Evolutionary conservation across 2,329 filamentous ascomycete genomes (phyloP).

Genomic region (Diaporthe sp.): DNA sequence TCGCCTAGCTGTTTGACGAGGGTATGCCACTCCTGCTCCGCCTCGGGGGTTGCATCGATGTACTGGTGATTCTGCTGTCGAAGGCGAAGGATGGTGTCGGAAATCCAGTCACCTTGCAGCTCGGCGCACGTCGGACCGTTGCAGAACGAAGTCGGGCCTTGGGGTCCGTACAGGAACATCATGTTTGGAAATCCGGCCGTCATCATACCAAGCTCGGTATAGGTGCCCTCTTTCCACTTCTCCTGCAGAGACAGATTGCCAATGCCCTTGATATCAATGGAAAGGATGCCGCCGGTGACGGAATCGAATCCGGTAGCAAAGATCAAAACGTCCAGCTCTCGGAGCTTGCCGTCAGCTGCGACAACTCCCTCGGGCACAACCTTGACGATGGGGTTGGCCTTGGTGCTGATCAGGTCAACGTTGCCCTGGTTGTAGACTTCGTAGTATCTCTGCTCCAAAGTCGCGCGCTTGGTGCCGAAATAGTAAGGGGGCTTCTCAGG

Average conservation of each 20-base stretch:
- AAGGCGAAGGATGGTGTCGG: too few species aligned
- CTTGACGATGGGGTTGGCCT: conserved; percentile 51
- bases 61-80: too few species aligned
- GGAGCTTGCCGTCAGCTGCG: conserved; percentile 47
- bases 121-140: background rate
- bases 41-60: too few species aligned
- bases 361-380: conserved; percentile 52
- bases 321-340: conserved; percentile 49
- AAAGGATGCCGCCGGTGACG: conserved; percentile 44
- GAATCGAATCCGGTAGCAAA: conserved; percentile 48
- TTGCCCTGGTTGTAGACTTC: conserved; percentile 59
- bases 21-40: too few species aligned
- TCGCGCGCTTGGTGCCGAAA: conserved; percentile 50
- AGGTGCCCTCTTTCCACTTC: conserved; percentile 45
- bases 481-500: conserved; percentile 47
- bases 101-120: too few species aligned
- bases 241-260: conserved; percentile 44
- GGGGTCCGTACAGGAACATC: conserved; percentile 36
- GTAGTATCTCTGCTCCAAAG: conserved; percentile 60
- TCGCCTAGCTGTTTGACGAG: too few species aligned
- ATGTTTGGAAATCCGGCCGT: conserved; percentile 36
- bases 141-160: conserved; percentile 22
- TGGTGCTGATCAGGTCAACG: conserved; percentile 57
- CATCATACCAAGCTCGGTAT: conserved; percentile 42
- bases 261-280: conserved; percentile 43